Evolutionary conservation across 176 grass and related monocot genomes (phyloP).

Genomic region (Oryza punctata): DNA sequence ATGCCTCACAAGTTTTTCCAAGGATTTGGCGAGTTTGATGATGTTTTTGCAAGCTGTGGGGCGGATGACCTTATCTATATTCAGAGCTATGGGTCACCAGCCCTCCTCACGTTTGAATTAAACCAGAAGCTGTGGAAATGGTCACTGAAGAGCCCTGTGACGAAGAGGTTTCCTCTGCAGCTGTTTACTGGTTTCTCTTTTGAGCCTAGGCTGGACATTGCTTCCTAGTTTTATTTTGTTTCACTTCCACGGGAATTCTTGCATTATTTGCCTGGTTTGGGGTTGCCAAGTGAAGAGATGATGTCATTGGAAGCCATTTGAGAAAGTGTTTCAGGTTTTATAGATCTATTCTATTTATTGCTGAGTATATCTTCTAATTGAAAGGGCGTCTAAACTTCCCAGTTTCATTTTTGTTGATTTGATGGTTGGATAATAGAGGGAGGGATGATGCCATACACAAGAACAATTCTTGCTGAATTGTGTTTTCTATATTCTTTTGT

Average conservation of each 20-base stretch:
- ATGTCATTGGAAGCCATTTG: constrained; percentile 29
- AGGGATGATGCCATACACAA: constrained; percentile 23
- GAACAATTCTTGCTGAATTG: constrained; percentile 14
- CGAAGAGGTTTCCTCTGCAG: constrained; percentile 87
- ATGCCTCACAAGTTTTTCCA: constrained; percentile 95
- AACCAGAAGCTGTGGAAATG: constrained; percentile 81
- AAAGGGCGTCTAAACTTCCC: constrained; percentile 9
- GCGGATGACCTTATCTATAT: constrained; percentile 82
- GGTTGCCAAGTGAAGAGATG: constrained; percentile 33
- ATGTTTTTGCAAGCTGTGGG: constrained; percentile 83
- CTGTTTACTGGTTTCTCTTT: constrained; percentile 93
- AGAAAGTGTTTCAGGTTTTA: constrained; percentile 33
- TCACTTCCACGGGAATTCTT: constrained; percentile 21
- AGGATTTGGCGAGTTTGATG: constrained; percentile 87
- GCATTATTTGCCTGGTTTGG: constrained; percentile 28
- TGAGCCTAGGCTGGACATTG: constrained; percentile 75
- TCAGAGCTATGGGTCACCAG: constrained; percentile 82
- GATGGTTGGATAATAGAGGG: constrained; percentile 14
- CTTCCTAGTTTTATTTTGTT: constrained; percentile 53
- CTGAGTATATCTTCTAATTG: constrained; percentile 41
- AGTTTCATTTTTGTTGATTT: constrained; percentile 6
- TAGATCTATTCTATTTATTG: constrained; percentile 52
- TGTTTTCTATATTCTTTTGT: neutral
- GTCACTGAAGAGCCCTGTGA: constrained; percentile 79
- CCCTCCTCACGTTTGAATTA: constrained; percentile 77